Evolutionary conservation across 2,329 filamentous ascomycete genomes (phyloP), one percentile per base, ranked within the genome.

Genomic region (Microsporum ferrugineum): DNA sequence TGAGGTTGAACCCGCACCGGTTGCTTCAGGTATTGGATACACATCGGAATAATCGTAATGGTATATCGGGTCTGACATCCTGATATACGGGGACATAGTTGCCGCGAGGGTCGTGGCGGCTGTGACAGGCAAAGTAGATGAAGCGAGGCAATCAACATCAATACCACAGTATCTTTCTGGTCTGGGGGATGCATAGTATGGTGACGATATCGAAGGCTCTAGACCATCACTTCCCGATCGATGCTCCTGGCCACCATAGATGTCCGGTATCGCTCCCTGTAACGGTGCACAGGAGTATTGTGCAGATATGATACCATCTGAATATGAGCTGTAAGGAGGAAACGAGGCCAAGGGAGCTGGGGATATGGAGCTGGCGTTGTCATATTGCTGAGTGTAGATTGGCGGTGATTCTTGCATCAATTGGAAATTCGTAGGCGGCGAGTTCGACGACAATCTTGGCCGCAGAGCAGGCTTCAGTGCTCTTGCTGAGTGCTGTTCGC

Each of bases 381-480:
- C 49, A n/a, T 36, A 55, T 17, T 29, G 31, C 5, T 55, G 29
- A 36, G 49, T 17, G 5, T 55, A 55, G 14, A 55, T 1, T 2
- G 49, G 31, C 8, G 49, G 31, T 34, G 29, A n/a, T 55, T 34
- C 49, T 12, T 55, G 49, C 3, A 34, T 36, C n/a, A 36, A n/a
- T 23, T 55, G 49, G 23, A 55, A 55, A 31, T 8, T 55, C 10
- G 31, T 36, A 55, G 31, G 49, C 7, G 49, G 49, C 17, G 82
- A 84, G 31, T 81, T 80, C 27, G 82, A 84, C 33, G 84, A 73
- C 67, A 84, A 81, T 62, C 82, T 77, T 6, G 80, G 82, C 68
- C 80, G 80, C 71, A 34, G 49, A 55, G 31, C 49, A 55, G 49
- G 45, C 27, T 31, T 55, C 80, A 59, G 82, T 80, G 31, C 68